Percentiles rank a stretch among this genome's conserved stretches.
phyloP scores from a whole-genome alignment of 1,284 basidiomycete species.

The Lentinus polychrous region DNA sequence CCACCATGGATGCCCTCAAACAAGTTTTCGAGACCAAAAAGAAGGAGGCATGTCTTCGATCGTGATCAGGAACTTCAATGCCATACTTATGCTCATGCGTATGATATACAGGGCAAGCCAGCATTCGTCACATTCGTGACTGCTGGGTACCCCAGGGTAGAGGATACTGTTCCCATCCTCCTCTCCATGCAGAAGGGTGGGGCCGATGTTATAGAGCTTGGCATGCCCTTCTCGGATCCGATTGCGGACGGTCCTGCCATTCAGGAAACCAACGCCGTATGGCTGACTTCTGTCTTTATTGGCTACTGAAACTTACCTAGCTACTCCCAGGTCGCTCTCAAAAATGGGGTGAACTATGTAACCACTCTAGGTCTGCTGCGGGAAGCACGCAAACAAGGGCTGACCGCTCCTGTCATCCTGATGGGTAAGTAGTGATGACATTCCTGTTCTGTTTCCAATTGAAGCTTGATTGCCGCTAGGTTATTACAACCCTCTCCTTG shows the following conservation, averaged over 20 bases:
- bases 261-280: constrained; percentile 85
- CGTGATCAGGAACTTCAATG: neutral
- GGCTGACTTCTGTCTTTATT: constrained; percentile 21
- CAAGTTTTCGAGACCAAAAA: constrained; percentile 71
- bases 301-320: constrained; percentile 6
- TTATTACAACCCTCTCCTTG: constrained; percentile 94
- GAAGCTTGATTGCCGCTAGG: constrained; percentile 40
- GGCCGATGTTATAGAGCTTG: constrained; percentile 93
- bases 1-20: constrained; percentile 69
- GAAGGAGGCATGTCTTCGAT: constrained; percentile 39
- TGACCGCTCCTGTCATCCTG: constrained; percentile 83
- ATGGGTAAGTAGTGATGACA: constrained; percentile 69
- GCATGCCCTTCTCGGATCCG: constrained; percentile 95
- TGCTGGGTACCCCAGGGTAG: constrained; percentile 76
- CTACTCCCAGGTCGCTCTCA: constrained; percentile 63
- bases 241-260: constrained; percentile 92
- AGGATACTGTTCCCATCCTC: constrained; percentile 83
- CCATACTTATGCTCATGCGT: constrained; percentile 3
- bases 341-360: constrained; percentile 72
- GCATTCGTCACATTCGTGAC: constrained; percentile 88
- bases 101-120: constrained; percentile 47
- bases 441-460: neutral
- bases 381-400: constrained; percentile 76
- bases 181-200: constrained; percentile 91
- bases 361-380: constrained; percentile 72